A percentile compares a stretch with the other conserved stretches of the same genome.
Conservation (phyloP, 1,139 yeast species). For the Debaryomyces nepalensis region DNA sequence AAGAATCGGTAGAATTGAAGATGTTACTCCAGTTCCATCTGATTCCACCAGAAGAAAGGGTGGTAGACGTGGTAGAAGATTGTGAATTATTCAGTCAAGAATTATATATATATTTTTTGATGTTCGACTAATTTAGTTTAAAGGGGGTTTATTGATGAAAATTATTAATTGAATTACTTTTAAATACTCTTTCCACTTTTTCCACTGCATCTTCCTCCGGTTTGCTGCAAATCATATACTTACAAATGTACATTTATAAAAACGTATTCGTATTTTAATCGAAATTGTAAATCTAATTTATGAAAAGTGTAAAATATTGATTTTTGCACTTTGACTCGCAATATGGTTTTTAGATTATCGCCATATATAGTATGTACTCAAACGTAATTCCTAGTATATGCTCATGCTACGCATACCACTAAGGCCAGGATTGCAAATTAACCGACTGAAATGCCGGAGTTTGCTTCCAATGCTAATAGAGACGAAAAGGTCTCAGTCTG, state of each 20-base stretch:
- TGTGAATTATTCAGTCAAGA: constrained; percentile 51
- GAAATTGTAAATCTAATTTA: not conserved
- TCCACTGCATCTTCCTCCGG: constrained; percentile 10
- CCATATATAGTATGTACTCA: not conserved
- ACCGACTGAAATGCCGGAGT: not conserved
- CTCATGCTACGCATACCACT: constrained; percentile 6
- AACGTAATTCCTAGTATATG: not conserved
- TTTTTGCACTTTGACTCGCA: not conserved
- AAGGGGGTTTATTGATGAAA: constrained; percentile 10
- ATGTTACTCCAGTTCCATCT: constrained; percentile 99
- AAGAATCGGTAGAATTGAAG: constrained; percentile 99
- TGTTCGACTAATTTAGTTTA: constrained; percentile 12
- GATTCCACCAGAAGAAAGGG: constrained; percentile 99
- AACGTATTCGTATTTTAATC: constrained; percentile 8
- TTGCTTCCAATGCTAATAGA: not conserved
- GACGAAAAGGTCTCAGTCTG: not conserved
- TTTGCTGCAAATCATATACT: constrained; percentile 15
- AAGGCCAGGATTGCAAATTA: not conserved
- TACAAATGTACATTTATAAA: constrained; percentile 18
- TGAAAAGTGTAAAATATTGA: not conserved
- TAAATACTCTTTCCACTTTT: constrained; percentile 11
- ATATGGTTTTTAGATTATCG: not conserved
- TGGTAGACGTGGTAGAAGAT: constrained; percentile 99
- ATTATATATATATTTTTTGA: constrained; percentile 12
- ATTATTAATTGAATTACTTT: constrained; percentile 10